Base-by-base conservation (phyloP, 495 filamentous ascomycete species). In the Bathelium albidoporum region DNA sequence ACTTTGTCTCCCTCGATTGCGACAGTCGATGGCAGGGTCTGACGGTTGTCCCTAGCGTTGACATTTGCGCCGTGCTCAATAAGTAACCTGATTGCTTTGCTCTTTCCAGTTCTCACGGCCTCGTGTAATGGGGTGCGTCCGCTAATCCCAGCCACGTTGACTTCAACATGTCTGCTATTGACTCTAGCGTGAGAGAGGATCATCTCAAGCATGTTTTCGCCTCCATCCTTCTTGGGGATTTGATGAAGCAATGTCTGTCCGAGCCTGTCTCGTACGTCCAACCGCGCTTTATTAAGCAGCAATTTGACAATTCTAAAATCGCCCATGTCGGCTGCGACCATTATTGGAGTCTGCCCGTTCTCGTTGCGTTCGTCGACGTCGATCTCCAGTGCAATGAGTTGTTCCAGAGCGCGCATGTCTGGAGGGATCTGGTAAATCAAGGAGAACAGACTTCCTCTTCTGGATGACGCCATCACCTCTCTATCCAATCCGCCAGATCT, bases 211-310 rank as follows among this genome's bases (percentile, higher is more conserved):
- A 55, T 55, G 49, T 29, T 29, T 55, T 55, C 49, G 29, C 49
- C 49, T 55, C 49, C 49, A 16, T 55, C 12, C 20, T 55, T 55
- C 16, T 16, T 55, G 9, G 24, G n/a, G 10, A 55, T 55, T 29
- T 55, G 49, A 55, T 55, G 49, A 24, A 55, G n/a, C 49, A 55
- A 55, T n/a, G 49, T 55, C 49, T 55, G 49, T 55, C 49, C 49
- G 22, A 55, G 24, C 49, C 29, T 55, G 24, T 55, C 49, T 55
- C 29, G 49, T 26, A 55, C 16, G 29, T 55, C 49, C 49, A 55
- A 29, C 20, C 49, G 49, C 5, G 49, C 49, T 29, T 55, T 55
- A 24, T 10, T 29, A 9, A 55, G 49, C 20, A 55, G 24, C 9
- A 55, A 20, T 55, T 55, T 55, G 49, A 55, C 49, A 24, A 29